Base-by-base conservation (phyloP, 129 eudicot genomes). In the Helianthus annuus region DNA sequence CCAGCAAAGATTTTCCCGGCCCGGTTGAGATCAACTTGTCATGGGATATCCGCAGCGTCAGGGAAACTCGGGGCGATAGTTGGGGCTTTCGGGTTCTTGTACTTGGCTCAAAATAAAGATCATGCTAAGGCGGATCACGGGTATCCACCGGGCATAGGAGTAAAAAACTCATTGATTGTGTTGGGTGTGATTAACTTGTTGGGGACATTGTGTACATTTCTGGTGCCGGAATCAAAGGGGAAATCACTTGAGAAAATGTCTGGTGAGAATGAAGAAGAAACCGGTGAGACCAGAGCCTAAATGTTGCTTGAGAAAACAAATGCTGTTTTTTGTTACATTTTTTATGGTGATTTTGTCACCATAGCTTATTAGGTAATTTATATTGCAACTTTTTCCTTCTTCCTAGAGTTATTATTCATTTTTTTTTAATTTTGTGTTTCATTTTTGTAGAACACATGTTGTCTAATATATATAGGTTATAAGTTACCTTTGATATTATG, bases 1-100 rank as follows among this genome's bases (percentile, higher is more conserved):
- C 90, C 90, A 1, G 90, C 87, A 1, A 87, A 85, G 81, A 85
- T 85, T 22, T 85, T 85, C 22, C 90, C 90, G 1, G 87, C 90
- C 3, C 70, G 90, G 9, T 61, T 85, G 52, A 76, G 90, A 64
- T 69, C 90, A 39, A 85, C 90, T 1, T 85, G 90, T 58, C 90
- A 85, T 49, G 90, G 90, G 32, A 82, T 82, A 68, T 82, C 87
- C 1, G 90, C 90, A 42, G 90, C 90, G 0, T 79, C 87, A 2
- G 90, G 87, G 16, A 85, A 85, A 40, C 57, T 83, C 6, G 90
- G 90, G 5, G 90, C 90, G 3, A 85, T 82, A 14, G 76, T 85
- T 32, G 90, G 90, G 39, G 87, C 87, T 1, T 85, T 85, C 7
- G 90, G 90, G 79, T 85, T 85, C 66, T 79, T 85, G 62, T 85